Conservation (phyloP, 306 rosid genomes). For the Spatholobus suberectus region DNA sequence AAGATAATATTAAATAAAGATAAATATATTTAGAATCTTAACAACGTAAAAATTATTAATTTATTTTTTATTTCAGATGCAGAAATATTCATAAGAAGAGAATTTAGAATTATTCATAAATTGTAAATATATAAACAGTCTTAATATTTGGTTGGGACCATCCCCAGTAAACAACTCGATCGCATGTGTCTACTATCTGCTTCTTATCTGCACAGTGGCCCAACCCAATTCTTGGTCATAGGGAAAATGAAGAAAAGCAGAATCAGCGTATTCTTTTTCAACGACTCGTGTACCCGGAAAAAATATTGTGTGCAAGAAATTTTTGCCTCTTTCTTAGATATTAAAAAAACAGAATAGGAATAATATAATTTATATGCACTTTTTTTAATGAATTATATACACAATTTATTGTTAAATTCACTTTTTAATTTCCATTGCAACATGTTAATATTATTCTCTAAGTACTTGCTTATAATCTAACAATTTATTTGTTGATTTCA, state of each 20-base stretch:
- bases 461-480: neutral
- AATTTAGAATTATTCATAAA: neutral
- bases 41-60: too few species aligned
- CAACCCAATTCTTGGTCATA: neutral
- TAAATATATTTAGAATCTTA: too few species aligned
- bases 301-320: neutral
- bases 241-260: neutral
- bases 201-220: neutral
- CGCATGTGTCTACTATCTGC: neutral
- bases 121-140: neutral
- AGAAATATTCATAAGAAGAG: neutral
- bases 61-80: too few species aligned
- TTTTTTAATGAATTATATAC: neutral
- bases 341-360: neutral
- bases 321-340: neutral
- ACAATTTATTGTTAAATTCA: neutral
- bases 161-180: neutral
- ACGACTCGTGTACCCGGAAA: neutral
- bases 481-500: neutral
- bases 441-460: neutral
- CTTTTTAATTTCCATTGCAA: neutral
- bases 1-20: too few species aligned
- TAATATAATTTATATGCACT: neutral
- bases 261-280: neutral
- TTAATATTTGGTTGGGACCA: neutral